Evolutionary conservation across 306 rosid species (phyloP), one percentile per base, ranked within the genome.

Genomic region (Senna tora): DNA sequence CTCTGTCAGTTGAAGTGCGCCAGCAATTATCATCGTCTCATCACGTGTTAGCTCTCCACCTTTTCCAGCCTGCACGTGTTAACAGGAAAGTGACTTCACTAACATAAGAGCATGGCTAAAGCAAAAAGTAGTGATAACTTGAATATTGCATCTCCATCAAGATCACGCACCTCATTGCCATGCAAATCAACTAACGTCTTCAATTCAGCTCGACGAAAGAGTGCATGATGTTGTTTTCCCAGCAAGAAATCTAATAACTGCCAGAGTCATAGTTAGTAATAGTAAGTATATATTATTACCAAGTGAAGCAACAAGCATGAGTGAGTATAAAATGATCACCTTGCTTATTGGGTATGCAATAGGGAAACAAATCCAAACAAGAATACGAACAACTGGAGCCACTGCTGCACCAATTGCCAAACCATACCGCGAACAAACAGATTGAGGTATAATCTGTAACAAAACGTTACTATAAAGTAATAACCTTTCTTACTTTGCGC

Each of bases 31-130:
- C 2, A 96, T 93, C 54, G 98, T 93, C 82, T 93, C 98, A 82
- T 93, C 98, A 81, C 89, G 98, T 9, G 98, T 93, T 81, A 93
- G 84, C 53, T 93, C 98, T 67, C 98, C 98, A 12, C 98, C 97
- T 84, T 93, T 93, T 73, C 98, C 98, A 76, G 98, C 98, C 98
- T 93, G 47, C n/a, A 7, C 12, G 16, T 36, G 22, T 51, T 9
- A 1, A n/a, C 52, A 45, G 14, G 46, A 45, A 45, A 14, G 22
- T 3, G 41, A n/a, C 7, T 8, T 20, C 43, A 32, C 22, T 32
- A 8, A 9, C 15, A 14, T 15, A 16, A 50, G 25, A 2, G 9
- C 17, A 38, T 6, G 1, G 49, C 49, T 0, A 50, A 50, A 16
- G 10, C 55, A 19, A n/a, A 17, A 50, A 5, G 30, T 25, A 25